Conservation (phyloP, 2,329 filamentous ascomycete genomes). For the Aspergillus ibericus region DNA sequence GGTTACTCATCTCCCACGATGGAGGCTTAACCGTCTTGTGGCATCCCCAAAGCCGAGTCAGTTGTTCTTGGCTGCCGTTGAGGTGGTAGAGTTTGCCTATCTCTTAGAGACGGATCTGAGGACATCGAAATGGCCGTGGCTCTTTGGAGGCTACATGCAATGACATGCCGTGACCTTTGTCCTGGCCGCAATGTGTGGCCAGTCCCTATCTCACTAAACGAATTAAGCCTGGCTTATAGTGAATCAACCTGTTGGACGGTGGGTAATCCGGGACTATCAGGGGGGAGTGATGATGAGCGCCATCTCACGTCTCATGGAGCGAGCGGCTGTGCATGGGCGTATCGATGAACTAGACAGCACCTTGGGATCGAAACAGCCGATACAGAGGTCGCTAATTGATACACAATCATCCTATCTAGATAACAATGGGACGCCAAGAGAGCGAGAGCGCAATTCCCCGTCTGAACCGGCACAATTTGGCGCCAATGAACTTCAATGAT, state of each 20-base stretch:
- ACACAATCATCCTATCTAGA: too few relatives aligned
- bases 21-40: too few relatives aligned
- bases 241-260: neutral
- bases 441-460: too few relatives aligned
- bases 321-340: neutral
- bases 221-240: neutral
- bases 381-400: too few relatives aligned
- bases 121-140: neutral
- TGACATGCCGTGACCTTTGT: constrained; percentile 54
- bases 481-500: too few relatives aligned
- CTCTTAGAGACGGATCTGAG: neutral
- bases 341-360: too few relatives aligned
- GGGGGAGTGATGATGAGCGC: neutral
- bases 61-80: neutral
- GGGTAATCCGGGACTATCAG: neutral
- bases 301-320: neutral
- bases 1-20: neutral
- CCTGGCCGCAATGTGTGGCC: constrained; percentile 59
- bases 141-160: neutral
- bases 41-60: constrained; percentile 25
- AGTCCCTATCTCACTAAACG: constrained; percentile 52
- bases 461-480: too few relatives aligned
- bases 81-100: neutral
- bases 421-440: too few relatives aligned
- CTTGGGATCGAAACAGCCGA: too few relatives aligned